Conservation (phyloP, 2,329 filamentous ascomycete genomes). For the Sclerotinia subarctica region DNA sequence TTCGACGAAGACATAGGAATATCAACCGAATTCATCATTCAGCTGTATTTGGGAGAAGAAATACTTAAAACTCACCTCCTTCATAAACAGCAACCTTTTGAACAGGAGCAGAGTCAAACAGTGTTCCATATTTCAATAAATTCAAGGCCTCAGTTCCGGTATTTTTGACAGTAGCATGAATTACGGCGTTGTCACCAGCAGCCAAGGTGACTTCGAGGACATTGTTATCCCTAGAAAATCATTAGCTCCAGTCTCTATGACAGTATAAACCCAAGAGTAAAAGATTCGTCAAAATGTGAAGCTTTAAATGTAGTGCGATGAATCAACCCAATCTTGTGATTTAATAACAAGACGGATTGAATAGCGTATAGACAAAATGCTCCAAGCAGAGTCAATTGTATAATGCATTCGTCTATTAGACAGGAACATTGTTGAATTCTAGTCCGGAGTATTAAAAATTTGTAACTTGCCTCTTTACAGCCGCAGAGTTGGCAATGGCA, state of each 20-base stretch:
- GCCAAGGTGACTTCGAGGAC: constrained; percentile 31
- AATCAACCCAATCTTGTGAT: neutral
- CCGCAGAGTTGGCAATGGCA: constrained; percentile 22
- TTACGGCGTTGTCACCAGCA: constrained; percentile 39
- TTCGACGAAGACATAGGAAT: neutral
- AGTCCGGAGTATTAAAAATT: neutral
- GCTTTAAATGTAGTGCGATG: neutral
- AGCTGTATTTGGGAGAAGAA: neutral
- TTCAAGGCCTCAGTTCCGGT: constrained; percentile 41
- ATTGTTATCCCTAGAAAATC: constrained; percentile 35
- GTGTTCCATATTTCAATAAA: constrained; percentile 42
- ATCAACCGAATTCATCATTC: no score
- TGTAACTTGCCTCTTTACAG: constrained; percentile 6
- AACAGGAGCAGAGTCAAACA: constrained; percentile 43
- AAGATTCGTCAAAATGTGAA: neutral
- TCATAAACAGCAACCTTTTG: constrained; percentile 42
- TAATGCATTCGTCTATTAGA: neutral
- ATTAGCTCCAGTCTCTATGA: neutral
- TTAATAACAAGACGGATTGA: no score
- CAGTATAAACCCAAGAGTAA: neutral
- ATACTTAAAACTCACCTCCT: constrained; percentile 36
- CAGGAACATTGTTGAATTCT: neutral
- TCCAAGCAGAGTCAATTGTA: neutral
- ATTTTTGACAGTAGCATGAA: constrained; percentile 44
- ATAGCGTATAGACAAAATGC: neutral